phyloP scores from a whole-genome alignment of 176 grass and related monocot species.

The Olyra latifolia region DNA sequence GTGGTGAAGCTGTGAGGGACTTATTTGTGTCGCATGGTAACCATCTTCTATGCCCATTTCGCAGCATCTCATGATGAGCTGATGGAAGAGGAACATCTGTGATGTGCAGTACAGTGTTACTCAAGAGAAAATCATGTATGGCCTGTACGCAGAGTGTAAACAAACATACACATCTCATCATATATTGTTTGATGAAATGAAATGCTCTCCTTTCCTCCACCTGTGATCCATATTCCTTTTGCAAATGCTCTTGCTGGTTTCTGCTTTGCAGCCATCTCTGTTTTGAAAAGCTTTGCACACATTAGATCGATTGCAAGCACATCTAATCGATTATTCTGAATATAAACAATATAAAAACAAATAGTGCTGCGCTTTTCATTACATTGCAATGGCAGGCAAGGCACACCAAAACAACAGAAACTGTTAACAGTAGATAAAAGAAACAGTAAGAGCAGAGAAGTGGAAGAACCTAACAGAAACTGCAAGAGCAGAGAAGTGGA shows the following conservation, averaged over 20 bases:
- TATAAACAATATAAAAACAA: not conserved
- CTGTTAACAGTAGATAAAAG: too few species aligned
- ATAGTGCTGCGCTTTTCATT: not conserved
- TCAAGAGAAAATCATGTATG: conserved; percentile 1
- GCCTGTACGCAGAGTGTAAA: conserved; percentile 22
- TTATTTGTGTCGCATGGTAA: not conserved
- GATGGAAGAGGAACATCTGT: not conserved
- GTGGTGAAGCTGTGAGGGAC: conserved; percentile 36
- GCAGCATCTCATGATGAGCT: not conserved
- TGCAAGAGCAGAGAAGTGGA: too few species aligned
- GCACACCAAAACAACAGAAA: not conserved
- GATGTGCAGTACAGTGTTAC: not conserved
- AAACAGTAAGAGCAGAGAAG: not conserved
- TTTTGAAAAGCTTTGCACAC: not conserved
- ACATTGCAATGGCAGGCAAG: not conserved
- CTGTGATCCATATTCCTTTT: not conserved
- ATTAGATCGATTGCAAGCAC: not conserved
- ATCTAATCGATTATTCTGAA: not conserved
- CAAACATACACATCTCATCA: conserved; percentile 3
- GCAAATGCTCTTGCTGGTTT: not conserved
- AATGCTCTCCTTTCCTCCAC: not conserved
- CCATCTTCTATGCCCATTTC: not conserved
- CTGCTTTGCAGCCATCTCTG: not conserved
- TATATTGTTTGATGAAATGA: conserved; percentile 5
- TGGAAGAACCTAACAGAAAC: too few species aligned